These are phyloP conservation scores for Gossypium stocksii DNA, from an alignment of 345 rosid genomes.

Conservation along the genomic window DNA sequence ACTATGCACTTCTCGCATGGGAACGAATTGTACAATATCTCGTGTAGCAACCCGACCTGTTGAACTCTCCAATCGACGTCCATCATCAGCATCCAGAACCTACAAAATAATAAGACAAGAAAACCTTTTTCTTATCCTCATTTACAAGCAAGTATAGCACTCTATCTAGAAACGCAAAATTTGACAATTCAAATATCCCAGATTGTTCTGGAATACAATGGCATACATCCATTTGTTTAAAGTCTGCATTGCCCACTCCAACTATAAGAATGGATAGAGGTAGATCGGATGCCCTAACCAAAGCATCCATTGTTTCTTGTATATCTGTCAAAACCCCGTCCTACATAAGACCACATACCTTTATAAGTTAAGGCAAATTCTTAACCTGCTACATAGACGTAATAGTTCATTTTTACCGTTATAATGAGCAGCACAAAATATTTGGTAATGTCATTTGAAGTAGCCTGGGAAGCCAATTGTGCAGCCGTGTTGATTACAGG, in stretches of 20 bases:
- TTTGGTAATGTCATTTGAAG: conserved; percentile 26
- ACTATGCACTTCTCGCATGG: conserved; percentile 75
- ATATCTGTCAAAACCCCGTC: conserved; percentile 87
- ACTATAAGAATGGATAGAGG: conserved; percentile 82
- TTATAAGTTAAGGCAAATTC: background rate
- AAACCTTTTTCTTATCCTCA: background rate
- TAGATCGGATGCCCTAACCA: conserved; percentile 90
- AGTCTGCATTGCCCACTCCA: conserved; percentile 82
- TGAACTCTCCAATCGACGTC: conserved; percentile 65
- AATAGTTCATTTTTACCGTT: conserved; percentile 33
- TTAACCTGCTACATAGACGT: background rate
- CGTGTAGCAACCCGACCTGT: conserved; percentile 73
- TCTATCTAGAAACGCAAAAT: background rate
- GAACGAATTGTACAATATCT: conserved; percentile 86
- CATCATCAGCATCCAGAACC: conserved; percentile 85
- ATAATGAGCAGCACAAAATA: conserved; percentile 58
- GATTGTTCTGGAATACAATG: background rate
- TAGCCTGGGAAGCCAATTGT: conserved; percentile 36
- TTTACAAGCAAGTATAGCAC: background rate
- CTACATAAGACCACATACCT: conserved; percentile 27
- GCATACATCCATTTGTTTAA: conserved; percentile 83
- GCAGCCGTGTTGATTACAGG: conserved; percentile 62
- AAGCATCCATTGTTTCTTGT: conserved; percentile 65
- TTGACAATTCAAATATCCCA: background rate
- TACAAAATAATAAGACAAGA: conserved; percentile 16